Percentiles rank a stretch among this genome's conserved stretches.
Evolutionary conservation across 202 grass and related monocot genomes (phyloP).

Genomic region (Saccharum hybrid): DNA sequence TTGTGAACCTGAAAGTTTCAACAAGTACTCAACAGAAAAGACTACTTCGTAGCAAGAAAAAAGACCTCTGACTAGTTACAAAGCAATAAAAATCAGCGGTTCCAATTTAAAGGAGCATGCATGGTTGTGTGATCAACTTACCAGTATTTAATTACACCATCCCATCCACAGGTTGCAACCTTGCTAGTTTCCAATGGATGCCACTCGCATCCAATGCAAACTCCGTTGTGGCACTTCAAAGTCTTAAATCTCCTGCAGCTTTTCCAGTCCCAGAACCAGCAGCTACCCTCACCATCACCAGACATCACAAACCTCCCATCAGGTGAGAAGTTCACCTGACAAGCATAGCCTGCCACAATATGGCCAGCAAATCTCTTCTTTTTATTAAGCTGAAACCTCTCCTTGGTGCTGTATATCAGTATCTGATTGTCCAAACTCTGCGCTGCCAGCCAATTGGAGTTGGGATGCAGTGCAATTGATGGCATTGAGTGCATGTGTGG

Average conservation of each 20-base stretch:
- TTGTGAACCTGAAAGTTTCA: not conserved
- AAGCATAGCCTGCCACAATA: constrained; percentile 95
- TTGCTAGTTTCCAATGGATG: constrained; percentile 98
- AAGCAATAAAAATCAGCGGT: constrained; percentile 23
- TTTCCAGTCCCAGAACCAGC: constrained; percentile 99
- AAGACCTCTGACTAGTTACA: not conserved
- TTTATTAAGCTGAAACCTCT: constrained; percentile 98
- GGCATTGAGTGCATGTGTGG: constrained; percentile 99
- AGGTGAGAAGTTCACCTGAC: constrained; percentile 96
- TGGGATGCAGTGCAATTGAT: constrained; percentile 79
- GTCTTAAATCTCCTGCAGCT: constrained; percentile 88
- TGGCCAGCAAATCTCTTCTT: constrained; percentile 98
- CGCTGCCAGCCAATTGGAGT: constrained; percentile 92
- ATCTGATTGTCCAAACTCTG: constrained; percentile 99
- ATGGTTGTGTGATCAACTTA: constrained; percentile 53
- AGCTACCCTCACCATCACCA: constrained; percentile 91
- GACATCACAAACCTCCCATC: constrained; percentile 96
- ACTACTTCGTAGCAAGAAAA: not conserved
- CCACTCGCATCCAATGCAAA: constrained; percentile 97
- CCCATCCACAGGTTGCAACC: constrained; percentile 97
- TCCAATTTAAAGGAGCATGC: constrained; percentile 32
- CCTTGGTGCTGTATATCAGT: constrained; percentile 97
- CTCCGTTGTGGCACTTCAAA: constrained; percentile 82
- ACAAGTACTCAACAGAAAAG: not conserved
- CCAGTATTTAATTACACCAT: constrained; percentile 99